Percentiles rank a stretch among this genome's conserved stretches.
These are phyloP conservation scores for Nothophaeocryptopus gaeumannii DNA, from an alignment of 2,329 filamentous ascomycete genomes.

Conservation along the genomic window DNA sequence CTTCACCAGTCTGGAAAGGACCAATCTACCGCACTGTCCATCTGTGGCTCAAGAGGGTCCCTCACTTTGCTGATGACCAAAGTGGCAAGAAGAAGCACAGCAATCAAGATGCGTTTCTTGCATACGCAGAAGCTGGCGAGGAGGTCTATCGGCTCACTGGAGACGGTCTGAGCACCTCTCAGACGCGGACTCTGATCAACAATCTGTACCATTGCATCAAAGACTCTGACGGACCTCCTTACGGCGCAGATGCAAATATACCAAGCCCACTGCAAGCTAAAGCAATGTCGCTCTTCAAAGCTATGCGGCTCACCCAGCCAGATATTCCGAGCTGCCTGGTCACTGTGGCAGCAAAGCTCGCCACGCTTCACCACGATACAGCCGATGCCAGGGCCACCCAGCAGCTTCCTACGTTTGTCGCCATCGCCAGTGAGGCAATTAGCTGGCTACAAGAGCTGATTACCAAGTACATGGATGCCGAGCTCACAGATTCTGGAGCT, in stretches of 20 bases:
- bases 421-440: constrained; percentile 82
- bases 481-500: constrained; percentile 68
- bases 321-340: constrained; percentile 68
- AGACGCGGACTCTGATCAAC: constrained; percentile 65
- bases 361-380: constrained; percentile 63
- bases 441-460: constrained; percentile 62
- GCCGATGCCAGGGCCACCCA: constrained; percentile 20
- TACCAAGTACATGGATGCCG: constrained; percentile 59
- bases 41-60: constrained; percentile 33
- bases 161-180: constrained; percentile 58
- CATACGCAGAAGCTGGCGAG: constrained; percentile 74
- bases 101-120: constrained; percentile 78
- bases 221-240: constrained; percentile 64
- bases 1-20: constrained; percentile 25
- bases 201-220: constrained; percentile 70
- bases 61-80: constrained; percentile 18
- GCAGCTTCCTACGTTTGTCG: constrained; percentile 75
- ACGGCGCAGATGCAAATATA: constrained; percentile 69
- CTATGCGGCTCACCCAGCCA: constrained; percentile 63
- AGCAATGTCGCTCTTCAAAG: constrained; percentile 65
- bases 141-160: constrained; percentile 77
- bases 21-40: constrained; percentile 30
- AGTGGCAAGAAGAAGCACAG: constrained; percentile 19
- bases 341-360: constrained; percentile 66
- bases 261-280: constrained; percentile 70